Percentiles rank a stretch among this genome's conserved stretches.
phyloP scores from a whole-genome alignment of 2,329 filamentous ascomycete species.

The Ophiostoma ulmi region DNA sequence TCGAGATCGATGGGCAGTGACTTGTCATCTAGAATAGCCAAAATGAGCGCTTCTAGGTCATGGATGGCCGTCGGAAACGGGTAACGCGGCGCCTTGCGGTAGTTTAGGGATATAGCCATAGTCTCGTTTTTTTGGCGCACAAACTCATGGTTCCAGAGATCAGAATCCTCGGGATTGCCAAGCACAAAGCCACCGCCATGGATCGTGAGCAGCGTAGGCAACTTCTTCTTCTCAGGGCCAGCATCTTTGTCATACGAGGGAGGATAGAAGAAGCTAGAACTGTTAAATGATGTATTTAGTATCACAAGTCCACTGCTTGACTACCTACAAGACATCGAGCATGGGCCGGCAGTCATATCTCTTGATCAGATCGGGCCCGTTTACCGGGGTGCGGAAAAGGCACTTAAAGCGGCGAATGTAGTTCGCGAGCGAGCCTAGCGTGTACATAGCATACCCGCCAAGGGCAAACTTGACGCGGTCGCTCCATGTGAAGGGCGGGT shows the following conservation, averaged over 20 bases:
- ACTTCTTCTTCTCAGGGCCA: slow-evolving; percentile 25
- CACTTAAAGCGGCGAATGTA: background rate
- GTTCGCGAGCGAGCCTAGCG: slow-evolving; percentile 16
- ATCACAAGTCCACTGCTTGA: background rate
- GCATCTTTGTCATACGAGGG: slow-evolving; percentile 32
- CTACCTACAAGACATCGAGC: slow-evolving; percentile 21
- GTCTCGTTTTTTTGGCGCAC: slow-evolving; percentile 37
- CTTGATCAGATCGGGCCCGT: slow-evolving; percentile 26
- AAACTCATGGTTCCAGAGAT: slow-evolving; percentile 44
- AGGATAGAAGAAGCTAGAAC: slow-evolving; percentile 38
- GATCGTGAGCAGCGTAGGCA: slow-evolving; percentile 45
- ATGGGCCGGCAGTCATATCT: slow-evolving; percentile 27
- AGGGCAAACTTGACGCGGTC: slow-evolving; percentile 1
- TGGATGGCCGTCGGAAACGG: slow-evolving; percentile 43
- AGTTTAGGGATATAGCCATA: slow-evolving; percentile 46
- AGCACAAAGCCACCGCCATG: slow-evolving; percentile 50
- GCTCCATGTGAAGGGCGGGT: slow-evolving; percentile 18
- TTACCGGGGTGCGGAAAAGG: background rate
- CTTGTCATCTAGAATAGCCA: slow-evolving; percentile 40
- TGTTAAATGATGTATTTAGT: background rate
- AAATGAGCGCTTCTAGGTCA: slow-evolving; percentile 43
- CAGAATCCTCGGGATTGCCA: slow-evolving; percentile 41
- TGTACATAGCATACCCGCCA: slow-evolving; percentile 22
- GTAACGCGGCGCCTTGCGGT: slow-evolving; percentile 43
- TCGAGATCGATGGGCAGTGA: slow-evolving; percentile 43